Evolutionary conservation across 306 rosid genomes (phyloP), one percentile per base, ranked within the genome.

Genomic region (Rubus parviflorus): DNA sequence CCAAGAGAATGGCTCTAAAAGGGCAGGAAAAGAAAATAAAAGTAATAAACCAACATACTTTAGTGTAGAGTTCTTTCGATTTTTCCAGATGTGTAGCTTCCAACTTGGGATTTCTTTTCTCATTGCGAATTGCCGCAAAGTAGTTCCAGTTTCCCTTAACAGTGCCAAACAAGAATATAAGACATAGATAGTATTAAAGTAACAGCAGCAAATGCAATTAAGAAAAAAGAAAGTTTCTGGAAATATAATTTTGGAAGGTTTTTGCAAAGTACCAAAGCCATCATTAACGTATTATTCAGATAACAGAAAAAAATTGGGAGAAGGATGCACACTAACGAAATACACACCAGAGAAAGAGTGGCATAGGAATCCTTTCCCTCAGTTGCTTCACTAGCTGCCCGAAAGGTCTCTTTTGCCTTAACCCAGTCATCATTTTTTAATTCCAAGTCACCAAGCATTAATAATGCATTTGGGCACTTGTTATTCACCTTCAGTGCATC

Each of bases 51-150:
- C 23, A 35, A 35, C 75, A 30, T 86, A 96, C 99, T 82, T 83
- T 81, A 14, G 99, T 87, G 78, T 92, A 96, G 60, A 96, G 96
- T 83, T 96, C 99, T 87, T 95, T 95, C 63, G 99, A 83, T 87
- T 95, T 95, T 81, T 95, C 99, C 86, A 92, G 89, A 86, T 95
- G 99, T 60, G 99, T 92, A 76, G 98, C 99, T 84, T 96, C 99
- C 86, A 96, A 87, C 89, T 96, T 96, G 67, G 99, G 99, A 80
- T 87, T 88, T 87, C 99, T 88, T 84, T 96, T 96, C 85, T 96
- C 99, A 80, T 96, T 96, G 52, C 98, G 99, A 84, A 96, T 88
- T 58, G 99, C 98, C 0, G 99, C 97, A 79, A 96, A 96, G 91
- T 96, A 92, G 91, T 92, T 96, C 98, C 99, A 96, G 88, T 96